Base-by-base conservation (phyloP, 139 green algal species). In the Tetradesmus lagerheimii region DNA sequence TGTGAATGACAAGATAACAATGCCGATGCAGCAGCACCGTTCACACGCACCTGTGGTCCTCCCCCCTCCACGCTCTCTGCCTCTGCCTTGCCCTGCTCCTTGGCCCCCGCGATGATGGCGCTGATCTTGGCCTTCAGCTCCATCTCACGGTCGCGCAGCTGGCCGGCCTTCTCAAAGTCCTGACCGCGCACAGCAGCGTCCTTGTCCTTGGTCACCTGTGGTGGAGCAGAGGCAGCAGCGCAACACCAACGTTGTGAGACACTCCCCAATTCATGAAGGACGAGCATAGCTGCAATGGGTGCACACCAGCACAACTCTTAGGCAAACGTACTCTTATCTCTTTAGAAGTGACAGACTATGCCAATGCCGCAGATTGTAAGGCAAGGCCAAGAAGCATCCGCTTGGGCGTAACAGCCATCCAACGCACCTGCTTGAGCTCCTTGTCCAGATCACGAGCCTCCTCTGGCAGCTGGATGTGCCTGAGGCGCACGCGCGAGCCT, bases 121-220 rank as follows among this genome's bases (percentile, higher is more conserved):
- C 62, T 83, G 89, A 92, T 92, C 87, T 93, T 91, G 77, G 89
- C 83, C 86, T 93, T 92, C 62, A 93, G n/a, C 94, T 99, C 98
- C 97, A 99, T 99, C 94, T 99, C 98, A 23, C 94, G 92, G 94
- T 99, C 98, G 27, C 98, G 96, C 92, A 99, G 94, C 71, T 95
- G 83, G 11, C 98, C 98, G 0, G 98, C 98, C 96, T 99, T 99
- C 94, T 99, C 98, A 94, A 99, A 99, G 94, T 99, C 97, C 93
- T 99, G 97, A 4, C 80, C 89, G 80, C 97, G 90, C 71, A 99
- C 97, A 9, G 98, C 95, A 4, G 95, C 96, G 85, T 99, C 99
- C 96, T 99, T 99, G 92, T 99, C 98, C 96, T 99, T 99, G 80
- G 98, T 96, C 37, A 99, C 93, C n/a, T 94, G 94, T 23, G 94